Conservation (phyloP, 345 rosid genomes). For the Bruguiera sexangula region DNA sequence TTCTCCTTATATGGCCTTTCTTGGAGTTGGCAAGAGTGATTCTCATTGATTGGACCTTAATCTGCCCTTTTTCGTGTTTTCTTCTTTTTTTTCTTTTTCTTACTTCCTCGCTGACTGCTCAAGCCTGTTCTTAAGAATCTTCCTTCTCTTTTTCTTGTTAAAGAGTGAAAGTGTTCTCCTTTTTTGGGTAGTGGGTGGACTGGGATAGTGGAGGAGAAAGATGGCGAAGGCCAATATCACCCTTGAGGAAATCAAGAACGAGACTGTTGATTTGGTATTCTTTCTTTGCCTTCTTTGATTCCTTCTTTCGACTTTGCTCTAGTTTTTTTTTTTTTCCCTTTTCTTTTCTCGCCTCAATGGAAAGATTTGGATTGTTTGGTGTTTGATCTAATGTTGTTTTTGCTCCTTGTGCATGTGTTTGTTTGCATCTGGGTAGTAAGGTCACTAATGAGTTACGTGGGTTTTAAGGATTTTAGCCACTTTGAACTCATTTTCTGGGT, state of each 20-base stretch:
- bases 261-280: constrained; percentile 29
- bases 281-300: background rate
- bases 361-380: background rate
- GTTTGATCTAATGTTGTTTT: background rate
- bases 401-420: background rate
- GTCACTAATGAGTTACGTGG: no score
- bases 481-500: no score
- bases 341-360: background rate
- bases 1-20: constrained; percentile 1
- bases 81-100: background rate
- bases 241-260: constrained; percentile 31
- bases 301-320: no score
- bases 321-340: background rate
- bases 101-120: background rate
- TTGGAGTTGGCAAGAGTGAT: constrained; percentile 17
- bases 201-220: background rate
- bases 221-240: constrained; percentile 16
- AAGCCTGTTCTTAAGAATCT: no score
- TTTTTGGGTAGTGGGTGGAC: background rate
- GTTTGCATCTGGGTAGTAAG: no score
- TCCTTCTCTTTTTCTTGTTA: background rate
- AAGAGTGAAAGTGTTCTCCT: background rate
- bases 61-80: background rate
- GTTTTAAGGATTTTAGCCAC: no score
- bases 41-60: constrained; percentile 23